Conservation (phyloP, 768 basidiomycete genomes). For the Lactarius evosmus region DNA sequence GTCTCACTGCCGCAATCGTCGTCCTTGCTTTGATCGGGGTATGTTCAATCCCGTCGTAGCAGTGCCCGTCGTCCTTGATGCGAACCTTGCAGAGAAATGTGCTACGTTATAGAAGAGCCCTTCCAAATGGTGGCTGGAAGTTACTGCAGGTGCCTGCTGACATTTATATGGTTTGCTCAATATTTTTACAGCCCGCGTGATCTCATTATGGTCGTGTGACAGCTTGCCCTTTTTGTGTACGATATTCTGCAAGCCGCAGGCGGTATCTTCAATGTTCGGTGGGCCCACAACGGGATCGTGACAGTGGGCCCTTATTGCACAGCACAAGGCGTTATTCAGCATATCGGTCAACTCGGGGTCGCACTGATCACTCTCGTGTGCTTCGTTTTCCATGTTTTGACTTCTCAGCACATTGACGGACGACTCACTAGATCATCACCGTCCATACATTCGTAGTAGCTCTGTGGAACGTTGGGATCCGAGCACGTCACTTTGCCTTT, state of each 20-base stretch:
- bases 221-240: slow-evolving; percentile 32
- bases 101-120: slow-evolving; percentile 5
- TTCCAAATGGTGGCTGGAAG: slow-evolving; percentile 12
- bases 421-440: slow-evolving; percentile 33
- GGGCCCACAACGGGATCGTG: slow-evolving; percentile 38
- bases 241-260: slow-evolving; percentile 42
- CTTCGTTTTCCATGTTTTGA: background rate
- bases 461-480: slow-evolving; percentile 36
- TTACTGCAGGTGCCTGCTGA: slow-evolving; percentile 41
- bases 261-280: slow-evolving; percentile 38
- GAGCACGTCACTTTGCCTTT: slow-evolving; percentile 32
- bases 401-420: slow-evolving; percentile 27
- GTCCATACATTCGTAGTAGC: slow-evolving; percentile 41
- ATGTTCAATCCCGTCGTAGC: background rate
- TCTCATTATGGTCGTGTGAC: slow-evolving; percentile 24
- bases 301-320: slow-evolving; percentile 37
- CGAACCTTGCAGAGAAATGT: slow-evolving; percentile 18
- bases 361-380: slow-evolving; percentile 43
- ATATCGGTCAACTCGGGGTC: slow-evolving; percentile 43
- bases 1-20: background rate
- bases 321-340: slow-evolving; percentile 41
- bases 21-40: slow-evolving; percentile 17
- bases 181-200: background rate
- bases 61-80: background rate
- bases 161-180: slow-evolving; percentile 39